These are phyloP conservation scores for Dichotomocladium elegans DNA, from an alignment of 371 early-diverging fungal species.

Conservation along the genomic window DNA sequence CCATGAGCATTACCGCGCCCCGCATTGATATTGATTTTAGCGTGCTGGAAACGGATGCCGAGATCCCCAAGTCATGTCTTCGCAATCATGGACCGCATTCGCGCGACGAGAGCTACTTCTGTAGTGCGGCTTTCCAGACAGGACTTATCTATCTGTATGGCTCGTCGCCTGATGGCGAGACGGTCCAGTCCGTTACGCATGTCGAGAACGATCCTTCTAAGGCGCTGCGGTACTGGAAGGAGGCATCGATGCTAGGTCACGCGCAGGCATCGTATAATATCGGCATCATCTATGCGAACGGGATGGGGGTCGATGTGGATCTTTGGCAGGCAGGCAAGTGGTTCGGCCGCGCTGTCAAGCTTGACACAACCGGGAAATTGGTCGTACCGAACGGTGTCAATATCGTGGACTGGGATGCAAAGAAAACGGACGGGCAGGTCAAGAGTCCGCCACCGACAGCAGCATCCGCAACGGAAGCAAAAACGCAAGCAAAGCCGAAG, in stretches of 20 bases:
- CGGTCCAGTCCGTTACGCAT: constrained; percentile 24
- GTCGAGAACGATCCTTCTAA: constrained; percentile 35
- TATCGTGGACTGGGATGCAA: constrained; percentile 41
- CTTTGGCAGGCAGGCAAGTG: constrained; percentile 40
- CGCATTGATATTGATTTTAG: constrained; percentile 40
- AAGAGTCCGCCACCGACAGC: not conserved
- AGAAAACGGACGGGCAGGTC: constrained; percentile 10
- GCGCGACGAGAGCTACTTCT: constrained; percentile 42
- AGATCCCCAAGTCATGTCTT: constrained; percentile 26
- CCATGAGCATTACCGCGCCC: constrained; percentile 45
- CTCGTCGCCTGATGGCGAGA: constrained; percentile 35
- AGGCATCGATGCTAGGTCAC: constrained; percentile 42
- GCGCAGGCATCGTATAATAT: constrained; percentile 49
- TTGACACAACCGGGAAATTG: constrained; percentile 37
- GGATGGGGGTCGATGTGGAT: constrained; percentile 39
- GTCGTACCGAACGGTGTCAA: constrained; percentile 34
- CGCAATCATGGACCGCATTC: constrained; percentile 40
- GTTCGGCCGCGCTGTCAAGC: constrained; percentile 47
- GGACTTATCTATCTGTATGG: constrained; percentile 47
- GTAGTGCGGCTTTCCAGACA: constrained; percentile 45
- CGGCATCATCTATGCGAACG: constrained; percentile 43
- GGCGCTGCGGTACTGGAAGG: constrained; percentile 48
- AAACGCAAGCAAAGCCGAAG: constrained; percentile 9
- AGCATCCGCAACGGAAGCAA: not conserved
- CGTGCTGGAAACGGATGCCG: constrained; percentile 18